phyloP scores from a whole-genome alignment of 352 stramenopile genomes.

The Saprolegnia diclina region DNA sequence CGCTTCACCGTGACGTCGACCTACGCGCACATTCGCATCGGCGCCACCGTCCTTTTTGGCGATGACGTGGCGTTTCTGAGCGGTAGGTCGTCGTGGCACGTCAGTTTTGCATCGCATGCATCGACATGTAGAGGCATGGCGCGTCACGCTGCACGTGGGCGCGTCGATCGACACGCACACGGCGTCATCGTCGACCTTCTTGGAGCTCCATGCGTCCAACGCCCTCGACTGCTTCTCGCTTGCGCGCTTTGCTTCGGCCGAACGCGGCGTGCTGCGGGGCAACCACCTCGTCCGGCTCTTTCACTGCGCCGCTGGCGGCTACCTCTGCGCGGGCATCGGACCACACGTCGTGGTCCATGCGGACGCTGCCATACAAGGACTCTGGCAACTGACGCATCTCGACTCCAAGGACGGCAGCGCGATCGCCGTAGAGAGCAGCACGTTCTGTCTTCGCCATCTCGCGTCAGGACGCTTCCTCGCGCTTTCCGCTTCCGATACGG shows the following conservation, averaged over 20 bases:
- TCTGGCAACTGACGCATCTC: slow-evolving; percentile 6
- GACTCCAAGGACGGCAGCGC: slow-evolving; percentile 1
- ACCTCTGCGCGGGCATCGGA: neutral
- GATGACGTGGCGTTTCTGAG: slow-evolving; percentile 17
- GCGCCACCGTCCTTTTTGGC: neutral
- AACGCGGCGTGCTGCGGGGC: neutral
- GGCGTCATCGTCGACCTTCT: neutral
- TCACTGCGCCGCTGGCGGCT: neutral
- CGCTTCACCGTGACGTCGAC: slow-evolving; percentile 11
- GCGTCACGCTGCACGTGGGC: slow-evolving; percentile 11
- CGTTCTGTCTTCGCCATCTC: neutral
- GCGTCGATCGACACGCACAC: neutral
- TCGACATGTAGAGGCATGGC: slow-evolving; percentile 15
- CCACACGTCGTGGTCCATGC: neutral
- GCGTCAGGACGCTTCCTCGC: neutral
- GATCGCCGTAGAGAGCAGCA: neutral
- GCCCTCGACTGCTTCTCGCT: neutral
- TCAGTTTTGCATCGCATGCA: neutral
- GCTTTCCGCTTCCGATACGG: neutral
- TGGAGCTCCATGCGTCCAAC: slow-evolving; percentile 1
- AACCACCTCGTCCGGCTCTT: slow-evolving; percentile 3
- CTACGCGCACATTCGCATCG: neutral
- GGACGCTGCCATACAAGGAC: neutral
- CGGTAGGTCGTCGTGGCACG: neutral
- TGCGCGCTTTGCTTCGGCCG: neutral